Base-by-base conservation (phyloP, 306 rosid genomes). In the Cicer arietinum region DNA sequence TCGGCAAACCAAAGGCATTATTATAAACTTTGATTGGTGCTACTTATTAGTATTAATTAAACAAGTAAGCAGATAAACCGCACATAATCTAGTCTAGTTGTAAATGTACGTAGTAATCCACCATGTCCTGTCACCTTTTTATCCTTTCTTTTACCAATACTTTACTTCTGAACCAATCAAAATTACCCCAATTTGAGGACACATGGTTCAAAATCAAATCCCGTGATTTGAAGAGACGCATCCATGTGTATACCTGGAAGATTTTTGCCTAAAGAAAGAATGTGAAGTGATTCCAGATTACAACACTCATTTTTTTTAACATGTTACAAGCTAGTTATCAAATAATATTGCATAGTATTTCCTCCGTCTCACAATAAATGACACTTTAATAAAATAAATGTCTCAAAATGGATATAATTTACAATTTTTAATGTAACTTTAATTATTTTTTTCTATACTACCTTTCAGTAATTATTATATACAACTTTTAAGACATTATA, bases 141-240 rank as follows among this genome's bases (percentile, higher is more conserved):
- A 45, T 45, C 65, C 64, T 67, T 41, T 80, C 79, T 73, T 67
- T 65, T 59, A 40, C 18, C 13, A 61, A 6, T 30, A 48, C 77
- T 81, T 75, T 69, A 35, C 63, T 44, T 69, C 47, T n/a, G 5
- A 67, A 50, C 71, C 76, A 80, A 80, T 57, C 46, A 66, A 58
- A 66, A 48, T 4, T 54, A 18, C 59, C 50, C 14, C 50, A 41
- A 74, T 25, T 74, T 67, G 47, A 57, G 65, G 17, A 65, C 10
- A 14, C 79, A 45, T 43, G 12, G 20, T 68, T 59, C 72, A 18
- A 68, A n/a, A 68, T 74, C 37, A 59, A 74, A 80, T 63, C 67
- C 67, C 25, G 7, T 46, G 7, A 43, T 58, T 40, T 40, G 8
- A 56, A 48, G 35, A 69, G 45, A 58, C 11, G 2, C 1, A 25